Base-by-base conservation (phyloP, 1,139 yeast species). In the Saccharomycopsis hybrid region DNA sequence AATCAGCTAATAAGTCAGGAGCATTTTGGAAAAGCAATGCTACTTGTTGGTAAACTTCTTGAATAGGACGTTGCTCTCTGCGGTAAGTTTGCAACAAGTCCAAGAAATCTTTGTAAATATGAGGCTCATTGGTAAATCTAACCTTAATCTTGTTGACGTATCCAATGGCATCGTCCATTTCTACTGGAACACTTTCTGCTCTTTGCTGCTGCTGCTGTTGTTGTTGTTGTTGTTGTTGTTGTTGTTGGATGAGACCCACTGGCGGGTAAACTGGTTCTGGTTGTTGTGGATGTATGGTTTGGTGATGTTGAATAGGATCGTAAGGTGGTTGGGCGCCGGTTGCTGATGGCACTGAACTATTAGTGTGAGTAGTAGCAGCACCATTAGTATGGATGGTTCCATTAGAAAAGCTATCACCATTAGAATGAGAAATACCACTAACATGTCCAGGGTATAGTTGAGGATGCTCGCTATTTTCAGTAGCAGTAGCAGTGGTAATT, bases 81-180 rank as follows among this genome's bases (percentile, higher is more conserved):
- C 92, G 97, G 65, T 92, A 92, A 39, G 97, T 90, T 65, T 92
- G 98, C 60, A 92, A 72, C 51, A 92, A 92, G 65, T 94, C 99
- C 68, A 94, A 73, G 61, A 92, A 92, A 60, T 84, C 90, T 68
- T 94, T 94, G 71, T 92, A 92, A 52, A 89, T 87, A 62, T 92
- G 97, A 0, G 98, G 98, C 64, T 90, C 96, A 62, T 83, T 80
- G 33, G 96, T 86, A 66, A 89, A 92, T 55, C 97, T 78, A 48
- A 92, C 90, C 65, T 94, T 94, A 61, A 92, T 92, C 66, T 90
- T 89, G 70, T 92, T 92, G 53, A 92, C 99, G 63, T 92, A 92
- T 57, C 86, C 85, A 57, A 92, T 92, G 32, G 98, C 98, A 66
- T 92, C 97, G 64, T 92, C 90, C 71, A 92, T 90, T 68, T 92